A percentile compares a stretch with the other conserved stretches of the same genome.
phyloP scores from a whole-genome alignment of 768 basidiomycete genomes.

The Mycena indigotica region DNA sequence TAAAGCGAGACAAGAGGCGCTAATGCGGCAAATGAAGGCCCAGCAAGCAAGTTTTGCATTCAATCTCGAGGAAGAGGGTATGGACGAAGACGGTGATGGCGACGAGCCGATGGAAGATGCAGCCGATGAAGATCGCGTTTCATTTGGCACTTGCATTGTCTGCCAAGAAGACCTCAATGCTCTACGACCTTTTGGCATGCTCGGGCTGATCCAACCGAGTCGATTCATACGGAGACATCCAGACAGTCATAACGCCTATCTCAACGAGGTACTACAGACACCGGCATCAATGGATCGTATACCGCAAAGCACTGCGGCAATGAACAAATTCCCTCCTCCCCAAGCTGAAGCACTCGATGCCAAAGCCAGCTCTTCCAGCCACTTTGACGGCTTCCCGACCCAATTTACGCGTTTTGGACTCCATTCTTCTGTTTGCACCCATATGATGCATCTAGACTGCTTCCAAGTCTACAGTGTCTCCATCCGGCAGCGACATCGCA shows the following conservation, averaged over 20 bases:
- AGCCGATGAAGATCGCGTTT: slow-evolving; percentile 45
- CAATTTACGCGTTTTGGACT: slow-evolving; percentile 82
- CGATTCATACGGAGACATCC: slow-evolving; percentile 78
- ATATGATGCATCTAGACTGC: slow-evolving; percentile 96
- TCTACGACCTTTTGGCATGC: slow-evolving; percentile 75
- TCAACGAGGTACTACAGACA: slow-evolving; percentile 73
- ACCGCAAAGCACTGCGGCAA: slow-evolving; percentile 24
- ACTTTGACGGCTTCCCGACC: slow-evolving; percentile 75
- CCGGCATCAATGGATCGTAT: slow-evolving; percentile 67
- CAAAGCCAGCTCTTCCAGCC: slow-evolving; percentile 42
- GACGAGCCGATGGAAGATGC: slow-evolving; percentile 63
- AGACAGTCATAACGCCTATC: slow-evolving; percentile 60
- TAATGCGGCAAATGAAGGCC: slow-evolving; percentile 95
- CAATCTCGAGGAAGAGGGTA: slow-evolving; percentile 66
- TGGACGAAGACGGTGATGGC: slow-evolving; percentile 66
- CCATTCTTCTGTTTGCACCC: slow-evolving; percentile 86
- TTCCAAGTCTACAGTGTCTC: slow-evolving; percentile 89
- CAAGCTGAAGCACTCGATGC: slow-evolving; percentile 52
- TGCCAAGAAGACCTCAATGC: slow-evolving; percentile 91
- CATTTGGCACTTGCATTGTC: slow-evolving; percentile 94
- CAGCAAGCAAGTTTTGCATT: slow-evolving; percentile 86
- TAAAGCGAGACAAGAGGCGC: slow-evolving; percentile 87
- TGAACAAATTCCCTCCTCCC: slow-evolving; percentile 50
- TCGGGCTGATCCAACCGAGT: slow-evolving; percentile 89
- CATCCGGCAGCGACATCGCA: slow-evolving; percentile 82